Evolutionary conservation across 2,329 filamentous ascomycete species (phyloP).

Genomic region (Graphium sp.): DNA sequence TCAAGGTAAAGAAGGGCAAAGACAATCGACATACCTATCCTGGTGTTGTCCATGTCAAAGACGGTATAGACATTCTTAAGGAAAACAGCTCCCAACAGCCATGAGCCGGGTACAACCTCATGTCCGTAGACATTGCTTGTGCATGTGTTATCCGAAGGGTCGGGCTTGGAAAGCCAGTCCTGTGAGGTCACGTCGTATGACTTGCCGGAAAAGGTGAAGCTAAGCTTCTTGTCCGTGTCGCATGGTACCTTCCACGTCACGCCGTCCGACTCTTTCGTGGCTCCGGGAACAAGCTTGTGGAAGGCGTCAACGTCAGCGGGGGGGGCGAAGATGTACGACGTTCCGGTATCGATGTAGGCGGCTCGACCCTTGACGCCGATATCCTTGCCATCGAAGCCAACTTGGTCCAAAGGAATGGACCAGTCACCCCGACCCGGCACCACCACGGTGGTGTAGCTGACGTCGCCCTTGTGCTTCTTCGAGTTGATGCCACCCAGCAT

Average conservation of each 20-base stretch:
- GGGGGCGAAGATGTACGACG: conserved; percentile 63
- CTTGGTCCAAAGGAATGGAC: conserved; percentile 54
- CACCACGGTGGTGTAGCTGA: conserved; percentile 46
- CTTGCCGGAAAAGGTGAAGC: conserved; percentile 50
- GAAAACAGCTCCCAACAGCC: conserved; percentile 76
- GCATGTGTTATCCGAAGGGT: conserved; percentile 25
- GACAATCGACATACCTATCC: conserved; percentile 34
- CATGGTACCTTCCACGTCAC: conserved; percentile 60
- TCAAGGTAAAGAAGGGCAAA: not conserved
- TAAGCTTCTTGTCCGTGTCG: conserved; percentile 39
- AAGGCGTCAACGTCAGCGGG: conserved; percentile 46
- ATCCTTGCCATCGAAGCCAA: conserved; percentile 41
- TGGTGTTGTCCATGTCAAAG: conserved; percentile 57
- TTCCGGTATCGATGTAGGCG: conserved; percentile 73
- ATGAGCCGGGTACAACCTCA: conserved; percentile 47
- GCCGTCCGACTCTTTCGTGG: conserved; percentile 31
- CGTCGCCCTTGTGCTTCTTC: conserved; percentile 47
- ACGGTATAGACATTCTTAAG: conserved; percentile 81
- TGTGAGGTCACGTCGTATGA: conserved; percentile 49
- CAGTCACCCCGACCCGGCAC: conserved; percentile 41
- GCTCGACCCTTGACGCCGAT: conserved; percentile 35
- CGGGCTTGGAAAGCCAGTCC: conserved; percentile 47
- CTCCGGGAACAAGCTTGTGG: conserved; percentile 50
- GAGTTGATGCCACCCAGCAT: conserved; percentile 58
- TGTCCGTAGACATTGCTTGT: conserved; percentile 62